Base-by-base conservation (phyloP, 805 yeast species). In the Candida michaelii region DNA sequence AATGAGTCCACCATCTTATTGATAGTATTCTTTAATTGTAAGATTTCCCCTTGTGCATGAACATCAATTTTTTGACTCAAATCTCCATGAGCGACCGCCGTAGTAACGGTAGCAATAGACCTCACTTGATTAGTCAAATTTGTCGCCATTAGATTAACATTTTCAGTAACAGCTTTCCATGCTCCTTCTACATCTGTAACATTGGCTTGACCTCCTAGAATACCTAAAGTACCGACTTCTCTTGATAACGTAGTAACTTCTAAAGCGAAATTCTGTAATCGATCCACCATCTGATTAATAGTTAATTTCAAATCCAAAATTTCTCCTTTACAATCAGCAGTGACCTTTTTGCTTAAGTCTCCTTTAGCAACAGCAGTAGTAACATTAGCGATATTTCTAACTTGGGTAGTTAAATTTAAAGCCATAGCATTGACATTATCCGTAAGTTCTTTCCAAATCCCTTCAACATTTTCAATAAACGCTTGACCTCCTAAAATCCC, bases 401-500 rank as follows among this genome's bases (percentile, higher is more conserved):
- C 95, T 62, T 87, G 96, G 30, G 89, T 87, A 1, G 96, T 87
- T 55, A 87, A 73, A 60, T 88, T 88, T 35, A 83, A 70, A 15
- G 96, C 95, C 96, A 87, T 87, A 31, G 95, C 91, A 59, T 87
- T 88, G 43, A 87, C 87, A 54, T 87, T 87, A 60, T 87, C 96
- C 2, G 95, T 83, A 33, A 88, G 73, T 56, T 85, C 90, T 55
- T 83, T 81, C 96, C 96, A 87, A 44, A 86, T 85, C 42, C 96
- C 96, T 51, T 83, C 86, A 19, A 86, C 90, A 45, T 82, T 83
- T 44, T 79, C 82, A 43, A 84, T 83, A 46, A 80, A 76, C 1
- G 95, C 95, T 60, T 87, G 96, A 7, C 96, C 96, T 40, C 96
- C 96, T 40, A 87, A 71, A 38, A 88, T 76, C 48, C 96, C 96